Conservation (phyloP, 2,329 filamentous ascomycete genomes). For the Aspergillus tanneri region DNA sequence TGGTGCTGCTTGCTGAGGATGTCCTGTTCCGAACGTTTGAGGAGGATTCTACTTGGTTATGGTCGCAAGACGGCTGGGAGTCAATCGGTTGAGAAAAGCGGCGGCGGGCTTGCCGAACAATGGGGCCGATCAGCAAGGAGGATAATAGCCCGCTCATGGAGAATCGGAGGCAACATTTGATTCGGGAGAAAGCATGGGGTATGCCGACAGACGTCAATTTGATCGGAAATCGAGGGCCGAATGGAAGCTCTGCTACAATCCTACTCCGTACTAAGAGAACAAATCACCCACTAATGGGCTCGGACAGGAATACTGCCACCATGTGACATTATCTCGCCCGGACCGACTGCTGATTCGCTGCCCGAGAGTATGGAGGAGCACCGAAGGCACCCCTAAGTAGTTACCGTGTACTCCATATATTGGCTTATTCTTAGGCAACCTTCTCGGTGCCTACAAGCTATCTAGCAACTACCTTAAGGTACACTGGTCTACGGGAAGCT, state of each 20-base stretch:
- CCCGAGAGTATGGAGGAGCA: too few species aligned
- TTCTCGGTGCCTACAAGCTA: too few species aligned
- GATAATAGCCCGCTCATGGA: conserved; percentile 48
- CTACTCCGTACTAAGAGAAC: background rate
- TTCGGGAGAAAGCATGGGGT: conserved; percentile 2
- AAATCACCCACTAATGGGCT: conserved; percentile 8
- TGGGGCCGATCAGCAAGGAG: conserved; percentile 45
- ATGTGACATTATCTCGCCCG: conserved; percentile 15
- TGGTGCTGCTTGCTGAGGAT: conserved; percentile 18
- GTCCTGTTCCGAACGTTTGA: conserved; percentile 23
- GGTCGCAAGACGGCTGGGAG: conserved; percentile 22
- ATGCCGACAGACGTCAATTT: too few species aligned
- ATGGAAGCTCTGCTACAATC: background rate
- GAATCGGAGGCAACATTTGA: conserved; percentile 23
- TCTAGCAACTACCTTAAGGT: too few species aligned
- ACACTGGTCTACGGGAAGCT: too few species aligned
- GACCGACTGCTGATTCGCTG: conserved; percentile 17
- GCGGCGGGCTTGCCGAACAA: conserved; percentile 44
- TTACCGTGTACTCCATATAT: too few species aligned
- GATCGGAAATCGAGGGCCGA: too few species aligned
- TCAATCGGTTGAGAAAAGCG: conserved; percentile 35
- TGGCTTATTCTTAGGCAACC: too few species aligned
- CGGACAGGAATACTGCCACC: conserved; percentile 13
- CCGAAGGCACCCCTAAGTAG: too few species aligned
- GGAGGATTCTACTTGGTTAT: conserved; percentile 24